phyloP scores from a whole-genome alignment of 2,329 filamentous ascomycete genomes.

The Exophiala sideris region DNA sequence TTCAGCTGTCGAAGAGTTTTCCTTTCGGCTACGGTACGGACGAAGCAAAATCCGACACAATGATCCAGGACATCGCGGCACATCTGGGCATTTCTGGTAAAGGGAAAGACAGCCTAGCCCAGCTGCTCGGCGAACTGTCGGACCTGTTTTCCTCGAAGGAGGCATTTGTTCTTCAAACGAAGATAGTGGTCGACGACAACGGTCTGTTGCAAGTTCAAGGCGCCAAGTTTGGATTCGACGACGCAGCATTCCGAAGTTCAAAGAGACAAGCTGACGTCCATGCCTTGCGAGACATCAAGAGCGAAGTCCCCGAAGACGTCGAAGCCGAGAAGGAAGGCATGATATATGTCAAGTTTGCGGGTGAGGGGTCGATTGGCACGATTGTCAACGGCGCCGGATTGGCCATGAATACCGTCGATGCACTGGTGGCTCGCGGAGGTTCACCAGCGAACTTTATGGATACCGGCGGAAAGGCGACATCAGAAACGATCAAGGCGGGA shows the following conservation, averaged over 20 bases:
- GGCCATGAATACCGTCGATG: slow-evolving; percentile 88
- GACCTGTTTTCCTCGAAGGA: slow-evolving; percentile 62
- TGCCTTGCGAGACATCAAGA: slow-evolving; percentile 50
- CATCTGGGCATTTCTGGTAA: slow-evolving; percentile 54
- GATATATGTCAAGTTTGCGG: slow-evolving; percentile 66
- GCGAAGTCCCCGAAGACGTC: slow-evolving; percentile 55
- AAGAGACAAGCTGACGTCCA: slow-evolving; percentile 62
- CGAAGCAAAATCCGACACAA: slow-evolving; percentile 43
- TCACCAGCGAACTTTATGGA: slow-evolving; percentile 80
- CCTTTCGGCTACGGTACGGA: slow-evolving; percentile 59
- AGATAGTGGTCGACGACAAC: slow-evolving; percentile 41
- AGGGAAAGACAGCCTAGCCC: slow-evolving; percentile 44
- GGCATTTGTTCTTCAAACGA: slow-evolving; percentile 59
- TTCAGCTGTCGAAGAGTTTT: slow-evolving; percentile 51
- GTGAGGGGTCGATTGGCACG: slow-evolving; percentile 67
- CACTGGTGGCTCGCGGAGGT: slow-evolving; percentile 65
- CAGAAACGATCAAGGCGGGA: slow-evolving; percentile 71
- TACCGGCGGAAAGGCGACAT: slow-evolving; percentile 83
- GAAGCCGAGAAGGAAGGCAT: slow-evolving; percentile 69
- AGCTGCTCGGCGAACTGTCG: slow-evolving; percentile 54
- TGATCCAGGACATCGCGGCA: slow-evolving; percentile 39
- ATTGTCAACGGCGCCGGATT: slow-evolving; percentile 81
- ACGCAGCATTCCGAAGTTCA: slow-evolving; percentile 62
- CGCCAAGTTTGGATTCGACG: slow-evolving; percentile 65
- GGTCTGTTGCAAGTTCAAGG: slow-evolving; percentile 50